These are phyloP conservation scores for Solanum corneliomulleri DNA, from an alignment of 257 asterid species.

Conservation along the genomic window DNA sequence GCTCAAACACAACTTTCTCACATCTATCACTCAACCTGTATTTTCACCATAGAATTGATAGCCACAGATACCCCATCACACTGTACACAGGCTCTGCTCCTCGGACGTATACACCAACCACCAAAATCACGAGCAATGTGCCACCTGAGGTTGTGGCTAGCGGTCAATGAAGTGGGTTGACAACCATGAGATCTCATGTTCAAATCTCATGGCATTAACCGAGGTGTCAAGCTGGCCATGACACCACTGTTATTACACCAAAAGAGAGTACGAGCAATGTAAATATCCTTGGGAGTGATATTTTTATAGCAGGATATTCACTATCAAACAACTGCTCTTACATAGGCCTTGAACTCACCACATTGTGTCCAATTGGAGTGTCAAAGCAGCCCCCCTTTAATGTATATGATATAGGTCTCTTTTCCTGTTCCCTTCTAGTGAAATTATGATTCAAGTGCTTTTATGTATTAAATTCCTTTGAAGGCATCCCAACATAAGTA, in stretches of 20 bases:
- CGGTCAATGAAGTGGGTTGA: not conserved
- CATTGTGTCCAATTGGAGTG: not conserved
- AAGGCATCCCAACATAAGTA: slow-evolving; percentile 99
- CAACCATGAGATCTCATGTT: not conserved
- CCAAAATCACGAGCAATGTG: not conserved
- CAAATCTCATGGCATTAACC: not conserved
- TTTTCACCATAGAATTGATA: not conserved
- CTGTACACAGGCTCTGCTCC: not conserved
- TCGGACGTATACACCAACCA: not conserved
- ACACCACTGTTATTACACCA: not conserved
- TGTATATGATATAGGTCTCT: not conserved
- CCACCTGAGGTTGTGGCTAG: not conserved
- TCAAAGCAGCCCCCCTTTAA: not conserved
- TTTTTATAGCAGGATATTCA: not conserved
- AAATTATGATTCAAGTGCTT: slow-evolving; percentile 1
- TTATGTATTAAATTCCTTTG: slow-evolving; percentile 7
- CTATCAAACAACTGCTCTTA: not conserved
- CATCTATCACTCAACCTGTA: not conserved
- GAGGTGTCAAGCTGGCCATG: not conserved
- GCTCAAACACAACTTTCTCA: not conserved
- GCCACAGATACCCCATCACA: not conserved
- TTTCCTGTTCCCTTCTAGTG: not conserved
- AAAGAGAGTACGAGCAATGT: not conserved
- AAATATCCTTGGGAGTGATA: not conserved
- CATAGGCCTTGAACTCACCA: not conserved